Evolutionary conservation across 2,329 filamentous ascomycete genomes (phyloP), one percentile per base, ranked within the genome.

Genomic region (Hymenoscyphus linearis): DNA sequence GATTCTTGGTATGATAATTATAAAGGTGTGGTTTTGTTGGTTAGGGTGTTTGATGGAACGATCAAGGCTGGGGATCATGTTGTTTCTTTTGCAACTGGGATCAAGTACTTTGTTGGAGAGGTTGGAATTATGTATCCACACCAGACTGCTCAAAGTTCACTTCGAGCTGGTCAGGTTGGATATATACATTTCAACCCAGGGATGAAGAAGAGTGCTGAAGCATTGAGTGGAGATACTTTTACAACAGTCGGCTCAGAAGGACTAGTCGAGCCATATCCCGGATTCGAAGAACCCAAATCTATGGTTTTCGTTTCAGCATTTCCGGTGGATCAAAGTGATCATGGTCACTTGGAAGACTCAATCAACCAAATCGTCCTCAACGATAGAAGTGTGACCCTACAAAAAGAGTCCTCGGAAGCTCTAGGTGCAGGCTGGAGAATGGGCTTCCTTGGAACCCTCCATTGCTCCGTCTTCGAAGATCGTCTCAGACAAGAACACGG

Each of bases 231-330:
- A 57, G 95, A 99, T 71, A 99, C 95, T 0, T 96, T 92, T 70
- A 98, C 95, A 0, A 89, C 84, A 1, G 82, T 92, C 2, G 92
- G 91, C 2, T 85, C 79, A 25, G 90, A 96, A 76, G 84, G 85
- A 62, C 71, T 82, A 0, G 92, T 99, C 2, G 82, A 93, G 73
- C 86, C 90, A 13, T 87, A 93, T 59, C 91, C 92, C 0, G 95
- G 93, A 2, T 99, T 99, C 64, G 93, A 96, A 72, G 95, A 99
- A 74, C 93, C 95, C 1, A 96, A 99, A 74, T 89, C 93, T 5
- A 99, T 99, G 95, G 95, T 99, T 4, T 99, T 99, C 68, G 95
- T 99, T 3, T 93, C 93, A 0, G 95, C 95, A 0, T 99, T 96
- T 69, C 95, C 95, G 0, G 92, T 93, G 0, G 93, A 99, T 70